Evolutionary conservation across 495 filamentous ascomycete genomes (phyloP).

Genomic region (Diplogelasinospora grovesii): DNA sequence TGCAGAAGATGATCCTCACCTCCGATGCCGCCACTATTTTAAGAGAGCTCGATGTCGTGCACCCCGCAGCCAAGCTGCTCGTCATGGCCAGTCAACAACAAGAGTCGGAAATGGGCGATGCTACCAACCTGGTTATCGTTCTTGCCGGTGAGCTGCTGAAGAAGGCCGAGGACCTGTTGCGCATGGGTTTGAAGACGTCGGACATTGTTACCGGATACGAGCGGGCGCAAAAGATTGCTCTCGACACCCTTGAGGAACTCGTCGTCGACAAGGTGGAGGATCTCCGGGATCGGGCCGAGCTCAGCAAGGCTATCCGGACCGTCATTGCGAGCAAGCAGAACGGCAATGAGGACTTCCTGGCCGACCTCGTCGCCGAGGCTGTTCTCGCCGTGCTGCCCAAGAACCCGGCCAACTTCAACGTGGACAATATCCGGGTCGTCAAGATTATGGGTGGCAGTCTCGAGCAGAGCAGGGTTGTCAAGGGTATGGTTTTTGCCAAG

Average conservation of each 20-base stretch:
- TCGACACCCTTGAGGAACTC: slow-evolving; percentile 80
- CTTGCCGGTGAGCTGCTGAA: slow-evolving; percentile 92
- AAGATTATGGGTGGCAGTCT: slow-evolving; percentile 99
- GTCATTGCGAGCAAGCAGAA: slow-evolving; percentile 96
- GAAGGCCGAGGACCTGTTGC: slow-evolving; percentile 92
- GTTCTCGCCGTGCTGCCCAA: slow-evolving; percentile 92
- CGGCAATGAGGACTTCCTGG: slow-evolving; percentile 82
- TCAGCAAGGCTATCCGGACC: slow-evolving; percentile 92
- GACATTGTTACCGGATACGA: slow-evolving; percentile 96
- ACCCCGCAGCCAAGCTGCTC: slow-evolving; percentile 95
- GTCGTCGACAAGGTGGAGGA: slow-evolving; percentile 86
- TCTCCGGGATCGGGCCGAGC: slow-evolving; percentile 66
- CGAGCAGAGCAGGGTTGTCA: slow-evolving; percentile 88
- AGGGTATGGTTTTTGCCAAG: slow-evolving; percentile 96
- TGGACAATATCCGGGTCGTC: slow-evolving; percentile 97
- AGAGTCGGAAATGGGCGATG: slow-evolving; percentile 98
- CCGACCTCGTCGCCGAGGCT: slow-evolving; percentile 82
- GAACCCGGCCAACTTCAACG: slow-evolving; percentile 97
- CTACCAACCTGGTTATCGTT: slow-evolving; percentile 95
- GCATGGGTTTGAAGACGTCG: slow-evolving; percentile 93
- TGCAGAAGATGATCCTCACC: slow-evolving; percentile 99
- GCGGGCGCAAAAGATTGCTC: slow-evolving; percentile 80
- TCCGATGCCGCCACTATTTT: slow-evolving; percentile 97
- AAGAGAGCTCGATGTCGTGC: slow-evolving; percentile 94
- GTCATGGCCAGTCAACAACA: slow-evolving; percentile 99